These are phyloP conservation scores for Pseudogymnoascus sp. DNA, from an alignment of 2,329 filamentous ascomycete genomes.

Conservation along the genomic window DNA sequence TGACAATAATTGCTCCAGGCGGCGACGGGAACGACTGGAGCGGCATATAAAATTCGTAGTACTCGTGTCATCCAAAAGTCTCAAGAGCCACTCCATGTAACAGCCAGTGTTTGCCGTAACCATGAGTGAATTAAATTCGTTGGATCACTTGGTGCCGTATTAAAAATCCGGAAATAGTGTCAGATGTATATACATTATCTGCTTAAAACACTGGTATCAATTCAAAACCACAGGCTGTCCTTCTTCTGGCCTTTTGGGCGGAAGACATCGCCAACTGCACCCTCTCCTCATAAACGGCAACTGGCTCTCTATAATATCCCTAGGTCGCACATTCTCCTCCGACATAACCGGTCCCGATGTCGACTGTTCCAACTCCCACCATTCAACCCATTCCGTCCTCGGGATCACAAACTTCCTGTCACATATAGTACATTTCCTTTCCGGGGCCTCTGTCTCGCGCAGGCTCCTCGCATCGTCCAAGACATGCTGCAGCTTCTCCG, in stretches of 20 bases:
- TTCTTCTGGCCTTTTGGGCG: not conserved
- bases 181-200: not conserved
- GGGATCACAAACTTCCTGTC: slow-evolving; percentile 40
- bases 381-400: slow-evolving; percentile 53
- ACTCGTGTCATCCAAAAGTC: not conserved
- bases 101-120: not conserved
- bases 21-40: not conserved
- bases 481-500: slow-evolving; percentile 17
- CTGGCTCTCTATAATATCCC: slow-evolving; percentile 25
- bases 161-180: not conserved
- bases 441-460: slow-evolving; percentile 39
- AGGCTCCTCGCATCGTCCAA: slow-evolving; percentile 21
- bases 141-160: not conserved
- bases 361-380: slow-evolving; percentile 38
- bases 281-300: slow-evolving; percentile 28
- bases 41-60: not conserved
- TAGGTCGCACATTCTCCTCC: slow-evolving; percentile 20
- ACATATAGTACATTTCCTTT: slow-evolving; percentile 45
- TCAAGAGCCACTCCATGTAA: not conserved
- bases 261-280: slow-evolving; percentile 29
- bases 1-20: not conserved
- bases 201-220: not conserved
- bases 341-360: slow-evolving; percentile 13
- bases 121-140: not conserved
- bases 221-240: not conserved